These are phyloP conservation scores for Ceratocystis smalleyi DNA, from an alignment of 2,329 filamentous ascomycete species.

Conservation along the genomic window DNA sequence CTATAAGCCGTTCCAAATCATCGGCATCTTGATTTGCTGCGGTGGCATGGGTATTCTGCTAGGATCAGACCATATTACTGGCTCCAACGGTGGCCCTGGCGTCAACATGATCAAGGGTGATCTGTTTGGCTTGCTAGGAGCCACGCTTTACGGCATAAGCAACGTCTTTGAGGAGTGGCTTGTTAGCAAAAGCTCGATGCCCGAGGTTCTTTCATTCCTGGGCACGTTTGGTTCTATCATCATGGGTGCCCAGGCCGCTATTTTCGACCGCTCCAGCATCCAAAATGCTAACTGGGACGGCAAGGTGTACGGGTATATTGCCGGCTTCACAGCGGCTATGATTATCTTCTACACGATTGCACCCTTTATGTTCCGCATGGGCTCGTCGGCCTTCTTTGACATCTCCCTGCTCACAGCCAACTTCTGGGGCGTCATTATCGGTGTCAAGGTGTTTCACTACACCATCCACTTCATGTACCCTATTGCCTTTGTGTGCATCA, in stretches of 20 bases:
- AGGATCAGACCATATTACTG: constrained; percentile 71
- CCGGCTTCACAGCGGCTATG: constrained; percentile 78
- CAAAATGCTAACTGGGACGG: constrained; percentile 46
- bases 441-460: constrained; percentile 69
- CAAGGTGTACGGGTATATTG: constrained; percentile 61
- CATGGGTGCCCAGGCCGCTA: constrained; percentile 78
- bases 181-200: constrained; percentile 69
- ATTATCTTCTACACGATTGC: constrained; percentile 75
- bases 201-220: constrained; percentile 85
- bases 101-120: constrained; percentile 77
- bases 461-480: constrained; percentile 82
- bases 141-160: constrained; percentile 76
- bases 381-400: constrained; percentile 88
- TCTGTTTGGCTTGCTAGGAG: constrained; percentile 75
- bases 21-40: constrained; percentile 78
- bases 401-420: constrained; percentile 86
- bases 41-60: constrained; percentile 81
- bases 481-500: constrained; percentile 84
- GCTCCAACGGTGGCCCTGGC: constrained; percentile 51
- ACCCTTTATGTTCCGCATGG: constrained; percentile 77
- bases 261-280: constrained; percentile 75
- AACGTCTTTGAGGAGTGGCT: constrained; percentile 94
- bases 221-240: constrained; percentile 78
- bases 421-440: constrained; percentile 94
- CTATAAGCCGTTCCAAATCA: constrained; percentile 73